Evolutionary conservation across 306 rosid genomes (phyloP), one percentile per base, ranked within the genome.

Genomic region (Glycyrrhiza uralensis): DNA sequence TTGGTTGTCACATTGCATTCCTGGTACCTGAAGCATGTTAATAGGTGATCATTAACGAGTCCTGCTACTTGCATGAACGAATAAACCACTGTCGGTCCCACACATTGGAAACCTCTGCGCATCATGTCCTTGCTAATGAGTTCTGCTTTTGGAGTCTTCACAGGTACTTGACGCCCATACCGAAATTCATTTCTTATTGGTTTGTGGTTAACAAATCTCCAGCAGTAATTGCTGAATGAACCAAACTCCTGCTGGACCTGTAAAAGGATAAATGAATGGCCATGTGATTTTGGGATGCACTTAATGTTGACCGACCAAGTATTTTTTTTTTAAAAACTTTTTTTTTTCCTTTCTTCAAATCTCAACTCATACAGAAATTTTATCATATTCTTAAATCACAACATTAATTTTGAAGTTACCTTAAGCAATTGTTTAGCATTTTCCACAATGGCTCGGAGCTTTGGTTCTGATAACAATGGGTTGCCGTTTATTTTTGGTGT

Each of bases 21-120:
- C 4, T 79, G 78, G 87, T 75, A 58, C 76, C 95, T 84, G 84
- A 79, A 91, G 83, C 98, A 94, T 14, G 87, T 73, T 5, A 85
- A 4, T 64, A 91, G 85, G 76, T 94, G 95, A 66, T 91, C 96
- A 72, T 94, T 91, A 44, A 87, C 96, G 17, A 94, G 85, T 47
- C 98, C 96, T 0, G 95, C 61, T 13, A 80, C 95, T 75, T 91
- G 98, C 98, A 94, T 87, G 87, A 94, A 91, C 17, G 95, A 91
- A 75, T 94, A 94, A 66, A 91, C 61, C 8, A 87, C 91, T 0
- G 92, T 94, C 0, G 98, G 97, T 24, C 98, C 98, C 20, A 94
- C 97, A 24, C 98, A 91, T 19, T 96, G 97, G 60, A 94, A 94
- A 22, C 99, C 99, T 79, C 99, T 86, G 22, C 81, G 83, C 88